Evolutionary conservation across 1,284 basidiomycete species (phyloP), one percentile per base, ranked within the genome.

Genomic region (Quambalaria eucalypti): DNA sequence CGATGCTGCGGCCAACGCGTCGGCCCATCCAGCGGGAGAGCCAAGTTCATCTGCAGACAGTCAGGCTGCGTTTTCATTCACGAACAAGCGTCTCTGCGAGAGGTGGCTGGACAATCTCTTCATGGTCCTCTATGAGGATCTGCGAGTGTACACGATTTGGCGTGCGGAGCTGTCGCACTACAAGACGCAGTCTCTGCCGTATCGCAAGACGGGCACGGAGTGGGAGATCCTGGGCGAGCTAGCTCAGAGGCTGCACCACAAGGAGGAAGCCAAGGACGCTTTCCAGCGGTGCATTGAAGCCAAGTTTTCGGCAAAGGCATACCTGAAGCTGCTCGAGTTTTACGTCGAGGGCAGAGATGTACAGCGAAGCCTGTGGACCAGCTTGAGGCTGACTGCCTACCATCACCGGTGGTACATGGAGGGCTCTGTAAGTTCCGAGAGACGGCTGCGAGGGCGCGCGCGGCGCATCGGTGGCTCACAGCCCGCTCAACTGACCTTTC

Each of bases 81-180:
- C 85, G 69, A 96, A 92, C 77, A 98, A 98, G 80, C 82, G 95
- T 31, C 78, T 99, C 28, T 98, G 95, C 75, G 93, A 98, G 75
- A 82, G 95, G 49, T 98, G 93, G 93, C 81, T 99, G 51, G 93
- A 97, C 76, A 98, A 98, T 69, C 77, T 98, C 54, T 98, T 98
- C 79, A 92, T 98, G 90, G 91, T 97, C 1, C 80, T 97, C 3
- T 97, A 97, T 76, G 92, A 97, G 86, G 93, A 98, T 74, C 80
- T 98, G 49, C 85, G 95, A n/a, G 88, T 98, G 10, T 98, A 93
- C 86, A 98, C 95, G 0, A 98, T 98, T 72, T 99, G 95, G 85
- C 84, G 93, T 21, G 93, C 95, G 2, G 95, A 98, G 74, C 87
- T 97, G n/a, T 90, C 90, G 0, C 93, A 99, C 74, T 98, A 95